Evolutionary conservation across 352 stramenopile species (phyloP), one percentile per base, ranked within the genome.

Genomic region (Globisporangium perplexum): DNA sequence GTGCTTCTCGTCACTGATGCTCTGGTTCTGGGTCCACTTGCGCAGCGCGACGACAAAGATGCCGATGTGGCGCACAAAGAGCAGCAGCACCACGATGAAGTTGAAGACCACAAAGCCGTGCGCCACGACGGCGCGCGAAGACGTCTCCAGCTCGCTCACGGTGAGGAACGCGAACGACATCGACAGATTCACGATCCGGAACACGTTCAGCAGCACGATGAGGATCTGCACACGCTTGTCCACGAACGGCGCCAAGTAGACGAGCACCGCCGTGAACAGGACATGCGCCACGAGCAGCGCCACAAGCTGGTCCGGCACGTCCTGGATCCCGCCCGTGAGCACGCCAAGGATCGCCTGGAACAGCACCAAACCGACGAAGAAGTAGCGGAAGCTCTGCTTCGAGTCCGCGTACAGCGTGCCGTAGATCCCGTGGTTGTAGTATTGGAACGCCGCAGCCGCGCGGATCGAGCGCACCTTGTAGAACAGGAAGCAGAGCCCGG

Each of bases 31-130:
- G 18, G 69, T 73, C 77, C 77, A 89, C 24, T 69, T 66, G 30
- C 76, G 72, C 3, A 85, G 44, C 33, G 67, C 65, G 31, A 77
- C 56, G 22, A 85, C 46, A 45, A 88, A 80, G 51, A 88, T 74
- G 1, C 74, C 62, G 17, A 88, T 60, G 50, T 84, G 76, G 23
- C 79, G 76, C 22, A 72, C 63, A 44, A 86, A 87, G 11, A 86
- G 69, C 28, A 73, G 23, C 18, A 87, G 57, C 15, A 90, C 66
- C 3, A 88, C 59, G 43, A 76, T 41, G 31, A 77, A 73, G 53
- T 90, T 90, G 58, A 82, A 59, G 6, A 74, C 56, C 39, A 87
- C 72, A 28, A 88, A 83, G 23, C 56, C 55, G 41, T 84, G 72
- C 10, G 79, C 76, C 20, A 87, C 47, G 15, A 57, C 59, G 5